These are phyloP conservation scores for Cucurbitaria berberidis DNA, from an alignment of 2,329 filamentous ascomycete species.

Conservation along the genomic window DNA sequence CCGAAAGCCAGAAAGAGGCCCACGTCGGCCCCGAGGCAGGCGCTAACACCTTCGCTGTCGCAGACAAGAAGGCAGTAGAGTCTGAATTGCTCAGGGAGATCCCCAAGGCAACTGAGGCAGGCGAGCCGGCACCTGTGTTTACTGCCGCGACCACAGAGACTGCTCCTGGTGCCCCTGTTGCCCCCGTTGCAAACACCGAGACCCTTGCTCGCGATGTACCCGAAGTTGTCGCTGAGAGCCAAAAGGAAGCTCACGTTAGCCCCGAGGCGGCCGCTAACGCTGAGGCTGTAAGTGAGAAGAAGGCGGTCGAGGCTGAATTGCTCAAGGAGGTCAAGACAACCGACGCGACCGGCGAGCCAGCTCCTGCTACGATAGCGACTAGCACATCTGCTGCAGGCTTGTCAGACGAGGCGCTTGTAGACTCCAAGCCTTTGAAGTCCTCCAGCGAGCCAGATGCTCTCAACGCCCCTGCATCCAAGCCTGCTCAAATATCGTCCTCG, in stretches of 20 bases:
- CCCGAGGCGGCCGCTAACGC: constrained; percentile 71
- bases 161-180: constrained; percentile 13
- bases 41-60: constrained; percentile 66
- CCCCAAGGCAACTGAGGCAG: constrained; percentile 50
- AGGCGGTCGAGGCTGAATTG: constrained; percentile 73
- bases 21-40: constrained; percentile 69
- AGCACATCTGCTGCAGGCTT: constrained; percentile 48
- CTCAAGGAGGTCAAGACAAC: constrained; percentile 63
- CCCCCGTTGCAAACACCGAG: constrained; percentile 14
- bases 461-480: constrained; percentile 46
- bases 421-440: constrained; percentile 39
- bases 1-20: constrained; percentile 72
- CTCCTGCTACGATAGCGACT: constrained; percentile 22
- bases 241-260: constrained; percentile 66
- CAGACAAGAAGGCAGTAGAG: constrained; percentile 74
- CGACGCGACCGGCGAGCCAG: constrained; percentile 53
- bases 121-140: constrained; percentile 37
- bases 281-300: constrained; percentile 73
- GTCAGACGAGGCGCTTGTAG: constrained; percentile 34
- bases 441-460: constrained; percentile 43
- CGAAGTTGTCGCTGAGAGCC: constrained; percentile 72
- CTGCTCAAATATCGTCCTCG: constrained; percentile 33
- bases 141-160: constrained; percentile 20
- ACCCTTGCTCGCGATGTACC: constrained; percentile 53
- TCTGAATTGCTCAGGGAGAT: constrained; percentile 63